A percentile compares a stretch with the other conserved stretches of the same genome.
These are phyloP conservation scores for Tetrapyrgos nigripes DNA, from an alignment of 1,284 basidiomycete species.

Conservation along the genomic window DNA sequence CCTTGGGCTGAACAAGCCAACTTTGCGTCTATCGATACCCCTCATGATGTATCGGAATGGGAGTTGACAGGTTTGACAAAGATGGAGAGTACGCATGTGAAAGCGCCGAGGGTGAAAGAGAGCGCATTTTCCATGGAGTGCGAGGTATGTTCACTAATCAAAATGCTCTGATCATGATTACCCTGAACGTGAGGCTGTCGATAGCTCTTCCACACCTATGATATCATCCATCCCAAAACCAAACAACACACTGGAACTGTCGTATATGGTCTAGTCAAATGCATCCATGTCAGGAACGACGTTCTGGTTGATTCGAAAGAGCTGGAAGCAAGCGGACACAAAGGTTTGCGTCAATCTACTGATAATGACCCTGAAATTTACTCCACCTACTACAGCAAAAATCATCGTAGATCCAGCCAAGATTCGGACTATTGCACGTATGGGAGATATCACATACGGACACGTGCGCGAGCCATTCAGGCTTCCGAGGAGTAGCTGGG, in stretches of 20 bases:
- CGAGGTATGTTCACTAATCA: constrained; percentile 35
- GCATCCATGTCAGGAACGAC: constrained; percentile 68
- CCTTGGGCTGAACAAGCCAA: constrained; percentile 73
- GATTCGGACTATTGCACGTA: constrained; percentile 57
- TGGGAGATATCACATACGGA: constrained; percentile 64
- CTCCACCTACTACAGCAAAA: background rate
- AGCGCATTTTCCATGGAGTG: constrained; percentile 78
- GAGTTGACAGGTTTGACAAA: constrained; percentile 67
- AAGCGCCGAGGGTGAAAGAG: constrained; percentile 72
- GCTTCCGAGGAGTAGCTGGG: constrained; percentile 55
- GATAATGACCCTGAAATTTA: background rate
- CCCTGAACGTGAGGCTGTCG: no score
- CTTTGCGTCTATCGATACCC: constrained; percentile 62
- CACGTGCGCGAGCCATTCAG: constrained; percentile 51
- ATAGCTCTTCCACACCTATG: constrained; percentile 48
- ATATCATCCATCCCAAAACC: constrained; percentile 49
- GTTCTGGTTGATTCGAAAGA: constrained; percentile 38
- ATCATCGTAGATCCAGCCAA: constrained; percentile 57
- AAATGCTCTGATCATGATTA: no score
- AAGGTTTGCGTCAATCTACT: background rate
- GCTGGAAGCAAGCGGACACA: background rate
- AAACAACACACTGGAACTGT: constrained; percentile 47
- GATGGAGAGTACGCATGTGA: constrained; percentile 55
- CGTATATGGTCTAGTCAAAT: constrained; percentile 65
- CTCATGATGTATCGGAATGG: constrained; percentile 70